Conservation (phyloP, 306 rosid species). For the Rubus idaeus region DNA sequence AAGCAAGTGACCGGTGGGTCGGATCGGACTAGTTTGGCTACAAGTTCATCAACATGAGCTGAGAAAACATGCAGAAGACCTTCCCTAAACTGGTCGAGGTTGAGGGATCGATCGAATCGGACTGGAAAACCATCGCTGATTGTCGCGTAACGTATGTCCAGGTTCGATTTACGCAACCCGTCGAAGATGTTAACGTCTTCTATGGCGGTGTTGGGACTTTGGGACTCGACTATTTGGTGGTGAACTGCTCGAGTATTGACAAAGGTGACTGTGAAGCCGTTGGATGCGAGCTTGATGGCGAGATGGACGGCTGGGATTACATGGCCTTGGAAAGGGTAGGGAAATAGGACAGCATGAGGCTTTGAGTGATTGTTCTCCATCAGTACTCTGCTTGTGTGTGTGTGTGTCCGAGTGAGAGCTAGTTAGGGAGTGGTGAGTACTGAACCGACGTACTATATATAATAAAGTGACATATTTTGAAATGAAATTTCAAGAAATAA, state of each 20-base stretch:
- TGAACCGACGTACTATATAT: too few species aligned
- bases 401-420: neutral
- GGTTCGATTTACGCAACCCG: conserved; percentile 17
- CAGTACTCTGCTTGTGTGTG: neutral
- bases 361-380: conserved; percentile 1
- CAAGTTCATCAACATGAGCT: conserved; percentile 32
- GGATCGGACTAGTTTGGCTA: conserved; percentile 19
- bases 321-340: conserved; percentile 26
- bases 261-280: conserved; percentile 16
- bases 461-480: neutral
- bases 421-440: neutral
- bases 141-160: conserved; percentile 24
- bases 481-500: neutral
- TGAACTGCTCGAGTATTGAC: conserved; percentile 9
- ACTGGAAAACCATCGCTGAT: conserved; percentile 26
- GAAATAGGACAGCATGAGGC: conserved; percentile 19
- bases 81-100: conserved; percentile 29
- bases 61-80: conserved; percentile 18
- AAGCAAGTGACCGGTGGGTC: conserved; percentile 33
- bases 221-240: conserved; percentile 18
- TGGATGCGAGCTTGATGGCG: conserved; percentile 21
- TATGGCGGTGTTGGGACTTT: neutral
- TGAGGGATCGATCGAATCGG: conserved; percentile 28
- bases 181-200: conserved; percentile 25
- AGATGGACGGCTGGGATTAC: conserved; percentile 21